phyloP scores from a whole-genome alignment of 257 asterid species.

The Solanum sejunctum region DNA sequence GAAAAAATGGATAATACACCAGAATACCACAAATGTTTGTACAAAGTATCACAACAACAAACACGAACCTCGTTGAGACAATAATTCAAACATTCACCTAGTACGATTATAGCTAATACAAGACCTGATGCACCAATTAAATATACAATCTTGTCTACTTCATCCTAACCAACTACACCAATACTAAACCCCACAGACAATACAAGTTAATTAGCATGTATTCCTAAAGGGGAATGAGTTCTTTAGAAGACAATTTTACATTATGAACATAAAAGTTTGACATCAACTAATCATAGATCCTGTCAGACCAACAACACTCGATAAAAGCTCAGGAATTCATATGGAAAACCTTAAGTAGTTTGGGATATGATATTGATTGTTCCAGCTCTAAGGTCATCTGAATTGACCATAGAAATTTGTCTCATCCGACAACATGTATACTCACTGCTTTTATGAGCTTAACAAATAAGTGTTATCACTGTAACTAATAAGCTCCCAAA shows the following conservation, averaged over 20 bases:
- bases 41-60: background rate
- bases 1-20: too few relatives aligned
- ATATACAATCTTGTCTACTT: background rate
- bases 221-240: background rate
- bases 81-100: background rate
- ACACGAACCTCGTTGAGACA: background rate
- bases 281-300: background rate
- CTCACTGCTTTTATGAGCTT: background rate
- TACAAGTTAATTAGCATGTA: background rate
- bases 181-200: background rate
- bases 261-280: background rate
- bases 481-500: background rate
- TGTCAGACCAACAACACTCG: too few relatives aligned
- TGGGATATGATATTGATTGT: too few relatives aligned
- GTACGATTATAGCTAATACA: background rate
- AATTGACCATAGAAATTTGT: background rate
- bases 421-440: background rate
- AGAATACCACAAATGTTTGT: background rate
- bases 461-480: background rate
- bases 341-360: too few relatives aligned
- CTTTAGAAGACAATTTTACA: background rate
- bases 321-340: too few relatives aligned
- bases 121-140: background rate
- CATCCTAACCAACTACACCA: background rate
- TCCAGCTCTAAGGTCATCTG: too few relatives aligned